Base-by-base conservation (phyloP, 331 rosid species). In the Malus hybrid region DNA sequence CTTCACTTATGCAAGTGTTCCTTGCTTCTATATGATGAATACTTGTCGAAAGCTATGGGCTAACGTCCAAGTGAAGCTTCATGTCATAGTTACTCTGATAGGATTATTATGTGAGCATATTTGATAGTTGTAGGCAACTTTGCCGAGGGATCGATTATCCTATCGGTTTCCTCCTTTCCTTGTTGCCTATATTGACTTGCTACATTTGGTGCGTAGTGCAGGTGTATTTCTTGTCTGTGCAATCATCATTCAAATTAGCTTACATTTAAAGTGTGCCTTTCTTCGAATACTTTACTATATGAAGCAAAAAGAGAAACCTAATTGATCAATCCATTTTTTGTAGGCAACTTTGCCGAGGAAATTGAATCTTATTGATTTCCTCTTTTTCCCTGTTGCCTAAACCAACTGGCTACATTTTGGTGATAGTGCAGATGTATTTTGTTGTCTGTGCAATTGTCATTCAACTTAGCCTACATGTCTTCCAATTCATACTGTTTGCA, bases 41-140 rank as follows among this genome's bases (percentile, higher is more conserved):
- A 46, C 64, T 64, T 84, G 2, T 65, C 20, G 29, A 73, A 73
- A 70, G 92, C 91, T 75, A 88, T 92, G 89, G 90, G 73, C 71
- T 39, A 20, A 52, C 39, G 76, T 84, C 93, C 88, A 88, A 73
- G 50, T 88, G 92, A 81, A 61, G 91, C 89, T 83, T 82, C 46
- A 78, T 79, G 90, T 90, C 93, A 90, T 85, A 87, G 93, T 88
- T 90, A 87, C 90, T 78, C 87, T 85, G 89, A 84, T 82, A 60
- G 88, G 85, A 76, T 31, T 31, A 24, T 7, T 15, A 16, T 71
- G 61, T 54, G 4, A 57, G 10, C n/a, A 1, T 52, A 33, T 19
- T 65, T 8, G 18, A 9, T 60, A 39, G 6, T 27, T 61, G 10
- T 57, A 19, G 86, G 86, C 90, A 65, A 83, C 85, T 68, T 85